Evolutionary conservation across 208 protist species (phyloP), one percentile per base, ranked within the genome.

Genomic region (Trypanosoma lewisi): DNA sequence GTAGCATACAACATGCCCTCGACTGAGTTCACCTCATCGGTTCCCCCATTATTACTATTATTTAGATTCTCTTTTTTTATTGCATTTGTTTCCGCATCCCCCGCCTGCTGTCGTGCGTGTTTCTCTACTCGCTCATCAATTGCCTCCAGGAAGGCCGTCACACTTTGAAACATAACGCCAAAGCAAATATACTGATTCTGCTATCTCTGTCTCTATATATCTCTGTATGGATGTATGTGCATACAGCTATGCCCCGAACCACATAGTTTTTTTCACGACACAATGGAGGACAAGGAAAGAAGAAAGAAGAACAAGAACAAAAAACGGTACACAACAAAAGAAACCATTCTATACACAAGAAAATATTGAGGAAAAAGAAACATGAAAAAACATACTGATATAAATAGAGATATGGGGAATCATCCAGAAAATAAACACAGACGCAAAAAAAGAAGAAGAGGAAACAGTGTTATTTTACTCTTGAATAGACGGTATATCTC

Each of bases 81-180:
- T 27, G 58, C 34, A 25, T 17, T 33, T 16, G 61, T n/a, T 28
- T 33, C n/a, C 5, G 11, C 33, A 21, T 19, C 67, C 48, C 67
- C 57, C 55, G 59, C 66, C 47, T 67, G 65, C 56, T 78, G 67
- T 19, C 78, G 62, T 42, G 79, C 75, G n/a, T 83, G 70, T n/a
- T 79, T 71, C 55, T 79, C 77, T n/a, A 71, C 75, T 17, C 54
- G 39, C 28, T 77, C 66, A 34, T 82, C 75, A 60, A 82, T 65
- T 12, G 58, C 55, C 62, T 82, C 75, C 21, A 82, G 41, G 36
- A 82, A 59, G 21, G 67, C 66, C 19, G 65, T 70, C 48, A 82
- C 42, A 21, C 70, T 60, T 23, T 52, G 37, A 45, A 80, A 53
- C 70, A 80, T 70, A 30, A 3, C 42, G 7, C 42, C 39, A 27